A percentile compares a stretch with the other conserved stretches of the same genome.
phyloP scores from a whole-genome alignment of 768 basidiomycete species.

The Lactarius trivialis region DNA sequence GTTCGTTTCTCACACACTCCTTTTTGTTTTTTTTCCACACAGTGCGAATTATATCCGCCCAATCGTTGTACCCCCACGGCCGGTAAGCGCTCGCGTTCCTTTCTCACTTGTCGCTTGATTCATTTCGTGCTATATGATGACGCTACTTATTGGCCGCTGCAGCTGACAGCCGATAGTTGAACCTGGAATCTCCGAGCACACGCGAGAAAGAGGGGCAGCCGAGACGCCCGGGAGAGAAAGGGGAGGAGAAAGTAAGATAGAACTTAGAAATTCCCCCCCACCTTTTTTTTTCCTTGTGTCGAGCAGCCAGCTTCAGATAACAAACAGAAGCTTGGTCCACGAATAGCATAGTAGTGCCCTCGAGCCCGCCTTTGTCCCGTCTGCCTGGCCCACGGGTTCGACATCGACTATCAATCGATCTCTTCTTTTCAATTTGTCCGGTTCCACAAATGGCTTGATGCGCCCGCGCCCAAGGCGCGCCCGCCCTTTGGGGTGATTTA shows the following conservation, averaged over 20 bases:
- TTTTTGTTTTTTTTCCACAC: no score
- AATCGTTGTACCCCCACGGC: constrained; percentile 18
- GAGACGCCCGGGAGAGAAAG: not conserved
- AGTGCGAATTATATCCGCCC: constrained; percentile 21
- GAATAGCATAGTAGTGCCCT: not conserved
- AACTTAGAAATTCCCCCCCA: not conserved
- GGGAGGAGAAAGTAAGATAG: not conserved
- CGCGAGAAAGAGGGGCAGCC: not conserved
- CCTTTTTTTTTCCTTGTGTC: no score
- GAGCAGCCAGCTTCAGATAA: no score
- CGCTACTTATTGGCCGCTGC: not conserved
- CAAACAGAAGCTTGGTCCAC: not conserved
- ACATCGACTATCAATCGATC: not conserved
- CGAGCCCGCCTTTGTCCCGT: not conserved
- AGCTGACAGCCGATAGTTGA: not conserved
- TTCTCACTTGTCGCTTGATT: not conserved
- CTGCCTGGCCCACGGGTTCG: not conserved
- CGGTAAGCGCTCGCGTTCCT: not conserved
- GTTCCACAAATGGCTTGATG: not conserved
- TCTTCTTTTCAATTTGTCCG: not conserved
- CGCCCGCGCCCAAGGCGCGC: constrained; percentile 11
- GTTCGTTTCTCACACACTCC: not conserved
- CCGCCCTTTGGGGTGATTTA: not conserved
- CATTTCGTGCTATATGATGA: not conserved
- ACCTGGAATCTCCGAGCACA: not conserved